Percentiles rank a stretch among this genome's conserved stretches.
phyloP scores from a whole-genome alignment of 208 protist species.

The Leishmania aethiopica region DNA sequence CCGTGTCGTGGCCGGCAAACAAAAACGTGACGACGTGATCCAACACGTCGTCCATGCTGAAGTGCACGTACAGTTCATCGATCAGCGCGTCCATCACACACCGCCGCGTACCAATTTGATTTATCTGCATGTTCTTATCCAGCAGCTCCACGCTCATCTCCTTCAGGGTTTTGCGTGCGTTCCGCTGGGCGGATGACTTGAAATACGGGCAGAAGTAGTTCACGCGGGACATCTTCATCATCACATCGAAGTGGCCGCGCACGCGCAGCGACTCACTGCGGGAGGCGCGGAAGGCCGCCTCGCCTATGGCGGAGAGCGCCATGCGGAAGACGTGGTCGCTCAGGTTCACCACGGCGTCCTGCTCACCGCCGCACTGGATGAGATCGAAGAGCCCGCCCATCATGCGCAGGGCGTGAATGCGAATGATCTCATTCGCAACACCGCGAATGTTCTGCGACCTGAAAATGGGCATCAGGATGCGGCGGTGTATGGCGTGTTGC shows the following conservation, averaged over 20 bases:
- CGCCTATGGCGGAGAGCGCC: constrained; percentile 50
- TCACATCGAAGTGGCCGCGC: constrained; percentile 41
- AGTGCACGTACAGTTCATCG: constrained; percentile 39
- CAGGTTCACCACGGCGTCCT: constrained; percentile 38
- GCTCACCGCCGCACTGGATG: constrained; percentile 30
- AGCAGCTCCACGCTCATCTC: constrained; percentile 36
- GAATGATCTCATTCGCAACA: constrained; percentile 48
- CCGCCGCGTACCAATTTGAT: constrained; percentile 22
- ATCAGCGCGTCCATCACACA: constrained; percentile 56
- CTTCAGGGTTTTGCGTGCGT: constrained; percentile 34
- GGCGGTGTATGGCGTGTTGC: constrained; percentile 48
- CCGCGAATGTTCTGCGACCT: constrained; percentile 42
- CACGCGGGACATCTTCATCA: constrained; percentile 46
- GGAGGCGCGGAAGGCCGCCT: constrained; percentile 53
- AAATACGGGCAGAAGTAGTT: constrained; percentile 68
- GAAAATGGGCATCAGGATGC: constrained; percentile 47
- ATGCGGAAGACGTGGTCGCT: constrained; percentile 49
- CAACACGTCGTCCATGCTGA: constrained; percentile 47
- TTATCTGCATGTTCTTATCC: constrained; percentile 34
- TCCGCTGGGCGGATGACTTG: constrained; percentile 37
- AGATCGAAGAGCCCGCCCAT: constrained; percentile 39
- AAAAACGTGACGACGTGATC: constrained; percentile 61
- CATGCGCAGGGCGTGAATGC: constrained; percentile 45
- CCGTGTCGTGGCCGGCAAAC: constrained; percentile 66
- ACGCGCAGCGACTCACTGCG: constrained; percentile 38